Evolutionary conservation across 1,284 basidiomycete genomes (phyloP).

Genomic region (Irpex sp.): DNA sequence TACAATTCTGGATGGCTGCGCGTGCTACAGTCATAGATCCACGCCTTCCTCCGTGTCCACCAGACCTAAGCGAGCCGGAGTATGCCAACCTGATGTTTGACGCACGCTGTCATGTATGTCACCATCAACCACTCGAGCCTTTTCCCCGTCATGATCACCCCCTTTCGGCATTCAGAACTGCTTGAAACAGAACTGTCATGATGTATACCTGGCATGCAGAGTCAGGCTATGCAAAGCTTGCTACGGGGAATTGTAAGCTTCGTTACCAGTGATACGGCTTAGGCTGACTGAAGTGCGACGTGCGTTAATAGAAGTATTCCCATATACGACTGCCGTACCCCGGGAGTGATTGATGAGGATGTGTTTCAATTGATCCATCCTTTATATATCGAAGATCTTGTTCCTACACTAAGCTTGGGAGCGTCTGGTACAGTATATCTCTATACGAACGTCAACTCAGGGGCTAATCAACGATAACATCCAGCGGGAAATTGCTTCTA

Average conservation of each 20-base stretch:
- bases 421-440: no score
- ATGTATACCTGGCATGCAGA: neutral
- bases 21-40: conserved; percentile 1
- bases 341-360: no score
- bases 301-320: neutral
- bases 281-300: no score
- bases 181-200: neutral
- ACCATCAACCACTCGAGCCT: neutral
- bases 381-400: no score
- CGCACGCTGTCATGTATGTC: conserved; percentile 5
- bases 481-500: no score
- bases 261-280: neutral
- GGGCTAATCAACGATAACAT: no score
- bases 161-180: neutral
- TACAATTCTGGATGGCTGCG: conserved; percentile 15
- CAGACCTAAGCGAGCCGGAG: conserved; percentile 7
- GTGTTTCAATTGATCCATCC: neutral
- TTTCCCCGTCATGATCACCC: neutral
- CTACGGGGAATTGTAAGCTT: neutral
- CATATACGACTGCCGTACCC: neutral
- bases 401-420: no score
- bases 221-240: neutral
- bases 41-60: conserved; percentile 3
- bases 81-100: conserved; percentile 10
- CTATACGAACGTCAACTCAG: no score